These are phyloP conservation scores for Carex arenaria DNA, from an alignment of 202 grass and related monocot genomes.

Conservation along the genomic window DNA sequence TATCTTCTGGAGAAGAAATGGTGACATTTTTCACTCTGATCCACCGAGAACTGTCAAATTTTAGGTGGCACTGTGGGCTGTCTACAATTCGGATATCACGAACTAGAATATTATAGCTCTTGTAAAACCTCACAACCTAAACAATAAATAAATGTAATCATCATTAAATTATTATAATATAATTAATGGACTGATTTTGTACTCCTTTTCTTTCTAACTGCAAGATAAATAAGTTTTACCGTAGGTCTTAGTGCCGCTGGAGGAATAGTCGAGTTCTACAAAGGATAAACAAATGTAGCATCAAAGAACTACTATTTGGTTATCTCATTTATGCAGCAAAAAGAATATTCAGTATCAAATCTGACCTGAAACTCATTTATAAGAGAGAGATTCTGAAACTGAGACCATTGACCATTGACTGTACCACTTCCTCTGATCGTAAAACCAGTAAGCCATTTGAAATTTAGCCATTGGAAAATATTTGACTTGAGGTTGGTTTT, in stretches of 20 bases:
- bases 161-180: neutral
- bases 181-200: neutral
- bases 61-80: conserved; percentile 69
- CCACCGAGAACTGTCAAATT: conserved; percentile 62
- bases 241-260: conserved; percentile 39
- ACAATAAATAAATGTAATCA: neutral
- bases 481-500: conserved; percentile 32
- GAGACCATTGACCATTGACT: conserved; percentile 45
- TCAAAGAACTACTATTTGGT: neutral
- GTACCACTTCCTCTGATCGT: conserved; percentile 50
- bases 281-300: neutral
- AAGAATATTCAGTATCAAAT: neutral
- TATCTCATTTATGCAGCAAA: neutral
- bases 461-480: conserved; percentile 69
- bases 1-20: conserved; percentile 50
- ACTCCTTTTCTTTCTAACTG: neutral
- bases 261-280: conserved; percentile 18
- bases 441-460: conserved; percentile 63
- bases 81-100: conserved; percentile 42
- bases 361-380: conserved; percentile 33
- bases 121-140: conserved; percentile 61
- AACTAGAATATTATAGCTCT: conserved; percentile 46
- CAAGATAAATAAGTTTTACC: conserved; percentile 26
- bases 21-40: conserved; percentile 62
- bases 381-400: conserved; percentile 20